Percentiles rank a stretch among this genome's conserved stretches.
Conservation (phyloP, 495 filamentous ascomycete genomes). For the Tetracladium setigerum region DNA sequence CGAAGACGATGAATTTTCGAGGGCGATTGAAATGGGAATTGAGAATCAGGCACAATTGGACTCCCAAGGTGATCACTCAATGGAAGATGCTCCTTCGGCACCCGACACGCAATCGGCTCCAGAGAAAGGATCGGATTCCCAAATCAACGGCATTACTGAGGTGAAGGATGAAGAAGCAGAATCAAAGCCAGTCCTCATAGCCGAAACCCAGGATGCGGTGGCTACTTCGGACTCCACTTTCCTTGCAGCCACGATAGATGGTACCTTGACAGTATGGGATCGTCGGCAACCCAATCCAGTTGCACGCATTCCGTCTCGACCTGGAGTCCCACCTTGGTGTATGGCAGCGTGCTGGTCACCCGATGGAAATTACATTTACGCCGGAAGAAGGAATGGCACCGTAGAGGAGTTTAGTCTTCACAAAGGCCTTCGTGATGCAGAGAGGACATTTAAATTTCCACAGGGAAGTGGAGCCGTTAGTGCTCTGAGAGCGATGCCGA, state of each 20-base stretch:
- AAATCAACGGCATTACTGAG: constrained; percentile 46
- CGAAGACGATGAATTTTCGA: constrained; percentile 81
- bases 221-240: constrained; percentile 62
- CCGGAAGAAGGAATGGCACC: constrained; percentile 83
- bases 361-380: constrained; percentile 92
- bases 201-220: constrained; percentile 25
- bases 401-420: constrained; percentile 92
- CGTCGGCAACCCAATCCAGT: constrained; percentile 68
- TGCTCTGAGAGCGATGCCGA: constrained; percentile 82
- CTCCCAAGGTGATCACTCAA: constrained; percentile 32
- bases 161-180: constrained; percentile 33
- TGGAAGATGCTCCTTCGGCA: constrained; percentile 15
- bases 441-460: constrained; percentile 85
- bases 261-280: constrained; percentile 87
- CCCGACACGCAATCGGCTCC: constrained; percentile 20
- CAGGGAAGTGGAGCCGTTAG: constrained; percentile 83
- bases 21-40: constrained; percentile 62
- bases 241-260: constrained; percentile 80
- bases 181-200: constrained; percentile 21
- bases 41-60: constrained; percentile 35
- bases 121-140: constrained; percentile 27
- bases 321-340: constrained; percentile 86
- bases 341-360: constrained; percentile 98
- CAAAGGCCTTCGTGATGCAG: constrained; percentile 63
- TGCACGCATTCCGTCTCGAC: constrained; percentile 63